Evolutionary conservation across 2,329 filamentous ascomycete species (phyloP), one percentile per base, ranked within the genome.

Genomic region (Amphichorda felina): DNA sequence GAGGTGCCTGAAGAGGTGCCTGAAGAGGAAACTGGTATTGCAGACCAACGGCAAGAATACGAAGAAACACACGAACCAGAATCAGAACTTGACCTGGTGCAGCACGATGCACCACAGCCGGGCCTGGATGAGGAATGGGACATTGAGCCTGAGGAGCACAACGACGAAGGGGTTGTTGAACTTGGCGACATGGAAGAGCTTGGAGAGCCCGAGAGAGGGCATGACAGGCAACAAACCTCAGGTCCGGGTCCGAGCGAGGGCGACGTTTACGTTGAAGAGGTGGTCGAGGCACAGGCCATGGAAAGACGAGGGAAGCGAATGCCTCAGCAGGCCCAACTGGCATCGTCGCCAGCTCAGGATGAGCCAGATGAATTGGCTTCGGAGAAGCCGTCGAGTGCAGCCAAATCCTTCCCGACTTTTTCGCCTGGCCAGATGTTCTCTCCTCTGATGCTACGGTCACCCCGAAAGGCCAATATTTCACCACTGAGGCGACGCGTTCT

Each of bases 391-490:
- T 14, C 27, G 7, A 29, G 13, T n/a, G 7, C 27, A 13, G 15
- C n/a, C 15, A 29, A 28, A 26, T 11, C 29, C 35, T 17, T 4
- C 35, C 33, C 13, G 33, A 16, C n/a, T 39, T 10, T 19, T 6
- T 6, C 6, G 10, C 6, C 21, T 6, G 21, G 21, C 10, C 21
- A 24, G 6, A 24, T 24, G 21, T 37, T 33, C 34, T 40, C 38
- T 2, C 25, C 34, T 8, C 42, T 45, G 17, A 49, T 50, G 44
- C 43, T 49, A 22, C 49, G 51, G 21, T 66, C 59, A 32, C 60
- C 63, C 17, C 55, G 54, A 15, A 51, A 51, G 36, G 14, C 32
- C 10, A 30, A 38, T 15, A 18, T 38, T 27, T 38, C 37, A 11
- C 37, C 37, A 11, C 26, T 38, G 22, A 34, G 37, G 22, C 31